Evolutionary conservation across 345 rosid genomes (phyloP).

Genomic region (Schrenkiella parvula): DNA sequence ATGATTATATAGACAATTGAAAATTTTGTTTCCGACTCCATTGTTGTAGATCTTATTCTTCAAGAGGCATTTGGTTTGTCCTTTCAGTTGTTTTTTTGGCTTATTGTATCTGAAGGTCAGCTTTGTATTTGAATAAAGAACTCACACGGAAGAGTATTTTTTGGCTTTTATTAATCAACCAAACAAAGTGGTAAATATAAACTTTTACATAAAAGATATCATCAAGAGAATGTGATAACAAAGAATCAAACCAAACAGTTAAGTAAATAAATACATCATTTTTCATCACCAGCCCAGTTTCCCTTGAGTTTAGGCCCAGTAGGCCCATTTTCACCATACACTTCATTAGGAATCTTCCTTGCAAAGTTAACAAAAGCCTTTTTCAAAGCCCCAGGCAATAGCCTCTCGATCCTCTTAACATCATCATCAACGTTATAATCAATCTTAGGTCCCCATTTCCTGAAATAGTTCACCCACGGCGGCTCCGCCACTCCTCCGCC

Average conservation of each 20-base stretch:
- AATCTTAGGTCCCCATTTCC: slow-evolving; percentile 83
- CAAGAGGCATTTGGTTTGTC: not conserved
- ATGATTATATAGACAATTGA: not conserved
- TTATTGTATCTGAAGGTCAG: not conserved
- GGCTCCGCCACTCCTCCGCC: slow-evolving; percentile 39
- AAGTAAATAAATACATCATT: slow-evolving; percentile 8
- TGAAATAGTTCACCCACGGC: slow-evolving; percentile 59
- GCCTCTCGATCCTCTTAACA: slow-evolving; percentile 37
- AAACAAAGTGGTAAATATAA: not conserved
- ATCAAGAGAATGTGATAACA: not conserved
- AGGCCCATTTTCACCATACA: slow-evolving; percentile 79
- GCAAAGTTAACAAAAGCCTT: slow-evolving; percentile 45
- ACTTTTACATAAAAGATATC: not conserved
- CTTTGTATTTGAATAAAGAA: not conserved
- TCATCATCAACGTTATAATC: slow-evolving; percentile 43
- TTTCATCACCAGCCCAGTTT: slow-evolving; percentile 66
- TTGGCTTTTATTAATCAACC: not conserved
- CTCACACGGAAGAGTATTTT: too few relatives aligned
- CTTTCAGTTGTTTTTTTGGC: not conserved
- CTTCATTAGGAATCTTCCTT: slow-evolving; percentile 50
- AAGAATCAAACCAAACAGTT: not conserved
- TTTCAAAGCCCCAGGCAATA: slow-evolving; percentile 47
- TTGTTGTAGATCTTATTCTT: not conserved
- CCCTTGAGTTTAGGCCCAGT: slow-evolving; percentile 72
- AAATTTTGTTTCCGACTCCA: not conserved